Base-by-base conservation (phyloP, 2,329 filamentous ascomycete genomes). In the Aspergillus pseudoterreus region DNA sequence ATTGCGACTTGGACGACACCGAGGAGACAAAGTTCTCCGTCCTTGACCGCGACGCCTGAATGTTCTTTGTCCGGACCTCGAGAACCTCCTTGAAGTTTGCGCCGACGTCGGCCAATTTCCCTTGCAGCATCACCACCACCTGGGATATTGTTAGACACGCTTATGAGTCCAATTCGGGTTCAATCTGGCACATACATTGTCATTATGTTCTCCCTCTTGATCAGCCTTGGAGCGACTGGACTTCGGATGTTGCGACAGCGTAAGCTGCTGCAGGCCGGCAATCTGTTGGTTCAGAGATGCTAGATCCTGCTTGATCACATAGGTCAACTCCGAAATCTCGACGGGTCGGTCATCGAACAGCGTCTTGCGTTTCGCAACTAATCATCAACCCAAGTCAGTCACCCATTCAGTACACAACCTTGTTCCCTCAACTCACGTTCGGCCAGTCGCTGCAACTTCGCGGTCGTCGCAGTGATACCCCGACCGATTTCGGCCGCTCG, bases 51-150 rank as follows among this genome's bases (percentile, higher is more conserved):
- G 90, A 95, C 3, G 92, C 94, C 72, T 96, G 94, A 57, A 99
- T 96, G 71, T 97, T 99, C 78, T 96, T 96, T 48, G 94, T 97
- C 52, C 94, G 85, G 39, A 95, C 89, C 71, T 99, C 94, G 9
- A 99, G 79, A 5, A 97, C 92, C 63, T 97, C 92, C 73, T 97
- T 97, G 81, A 99, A 97, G 70, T 92, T 96, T 56, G 87, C 90
- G 22, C 88, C 89, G 3, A 99, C 92, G 65, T 96, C 91, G 36
- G 91, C 92, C 38, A 97, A 78, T 67, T 94, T 94, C 56, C 90
- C 90, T 73, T 96, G 91, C 15, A 97, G 77, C 67, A 97, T 80
- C 56, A 95, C 85, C 3, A 96, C 89, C 30, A 97, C 74, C 74
- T 76, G 42, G 41, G 1, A 15, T 17, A 17, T 17, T 24, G 45